These are phyloP conservation scores for Emergomyces orientalis DNA, from an alignment of 2,329 filamentous ascomycete genomes.

Conservation along the genomic window DNA sequence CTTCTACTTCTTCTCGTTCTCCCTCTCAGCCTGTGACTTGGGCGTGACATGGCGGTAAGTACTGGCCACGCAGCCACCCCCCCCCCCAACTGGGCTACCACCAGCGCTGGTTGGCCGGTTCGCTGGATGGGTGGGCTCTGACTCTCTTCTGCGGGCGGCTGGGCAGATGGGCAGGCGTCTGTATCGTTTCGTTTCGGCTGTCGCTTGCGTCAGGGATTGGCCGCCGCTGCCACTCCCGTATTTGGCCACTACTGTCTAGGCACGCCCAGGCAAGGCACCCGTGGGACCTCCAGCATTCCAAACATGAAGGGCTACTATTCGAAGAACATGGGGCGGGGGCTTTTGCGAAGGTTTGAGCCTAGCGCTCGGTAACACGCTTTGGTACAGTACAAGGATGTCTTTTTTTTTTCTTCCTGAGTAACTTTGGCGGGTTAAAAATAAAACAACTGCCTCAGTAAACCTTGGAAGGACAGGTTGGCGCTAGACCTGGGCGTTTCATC, in stretches of 20 bases:
- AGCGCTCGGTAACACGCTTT: background rate
- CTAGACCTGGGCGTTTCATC: background rate
- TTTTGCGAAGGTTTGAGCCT: too few species aligned
- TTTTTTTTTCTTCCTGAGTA: background rate
- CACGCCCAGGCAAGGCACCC: too few species aligned
- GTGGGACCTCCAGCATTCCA: too few species aligned
- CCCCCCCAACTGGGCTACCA: background rate
- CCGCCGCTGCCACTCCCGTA: slow-evolving; percentile 1
- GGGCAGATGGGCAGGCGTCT: too few species aligned
- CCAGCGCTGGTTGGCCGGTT: background rate
- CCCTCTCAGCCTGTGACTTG: background rate
- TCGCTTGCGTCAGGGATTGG: slow-evolving; percentile 13
- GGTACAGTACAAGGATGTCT: background rate
- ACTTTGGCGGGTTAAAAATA: background rate
- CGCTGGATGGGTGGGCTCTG: too few species aligned
- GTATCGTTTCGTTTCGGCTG: slow-evolving; percentile 18
- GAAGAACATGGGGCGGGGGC: too few species aligned
- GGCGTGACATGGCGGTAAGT: background rate
- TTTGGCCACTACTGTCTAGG: background rate
- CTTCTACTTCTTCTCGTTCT: background rate
- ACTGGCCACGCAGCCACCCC: background rate
- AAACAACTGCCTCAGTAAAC: background rate
- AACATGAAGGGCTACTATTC: too few species aligned
- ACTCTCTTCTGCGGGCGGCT: too few species aligned
- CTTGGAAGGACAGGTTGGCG: background rate